phyloP scores from a whole-genome alignment of 1,139 yeast genomes.

The Scheffersomyces titani region DNA sequence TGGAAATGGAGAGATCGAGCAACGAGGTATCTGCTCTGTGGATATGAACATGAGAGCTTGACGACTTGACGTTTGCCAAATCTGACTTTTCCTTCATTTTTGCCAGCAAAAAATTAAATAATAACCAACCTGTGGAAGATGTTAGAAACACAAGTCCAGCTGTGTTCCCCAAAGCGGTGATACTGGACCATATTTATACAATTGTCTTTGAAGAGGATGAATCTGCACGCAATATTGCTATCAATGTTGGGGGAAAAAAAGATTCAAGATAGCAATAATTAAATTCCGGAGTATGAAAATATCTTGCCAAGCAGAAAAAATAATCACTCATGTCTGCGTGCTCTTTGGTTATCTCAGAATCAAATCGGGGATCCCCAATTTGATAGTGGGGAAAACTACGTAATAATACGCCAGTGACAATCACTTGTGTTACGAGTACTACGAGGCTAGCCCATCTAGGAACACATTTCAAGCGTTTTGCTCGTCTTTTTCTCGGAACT shows the following conservation, averaged over 20 bases:
- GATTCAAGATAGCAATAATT: not conserved
- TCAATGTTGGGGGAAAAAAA: not conserved
- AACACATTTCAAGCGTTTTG: not conserved
- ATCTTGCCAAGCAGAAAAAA: not conserved
- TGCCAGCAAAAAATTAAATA: not conserved
- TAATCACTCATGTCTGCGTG: not conserved
- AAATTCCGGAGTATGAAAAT: not conserved
- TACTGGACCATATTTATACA: not conserved
- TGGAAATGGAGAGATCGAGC: constrained; percentile 32
- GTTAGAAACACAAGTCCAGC: not conserved
- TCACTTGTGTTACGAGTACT: not conserved
- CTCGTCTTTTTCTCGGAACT: not conserved
- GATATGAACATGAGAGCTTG: constrained; percentile 7
- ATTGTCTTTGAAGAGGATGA: not conserved
- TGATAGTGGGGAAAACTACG: not conserved
- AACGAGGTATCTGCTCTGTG: constrained; percentile 17
- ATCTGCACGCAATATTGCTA: not conserved
- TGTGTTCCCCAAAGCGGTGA: not conserved
- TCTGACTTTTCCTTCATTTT: not conserved
- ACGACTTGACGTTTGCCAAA: constrained; percentile 2
- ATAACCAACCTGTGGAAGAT: not conserved
- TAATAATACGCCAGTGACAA: not conserved
- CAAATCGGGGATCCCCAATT: not conserved
- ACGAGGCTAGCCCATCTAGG: not conserved
- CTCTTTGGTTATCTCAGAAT: not conserved